Conservation (phyloP, 192 early-diverging fungal genomes). For the Coemansia sp. region DNA sequence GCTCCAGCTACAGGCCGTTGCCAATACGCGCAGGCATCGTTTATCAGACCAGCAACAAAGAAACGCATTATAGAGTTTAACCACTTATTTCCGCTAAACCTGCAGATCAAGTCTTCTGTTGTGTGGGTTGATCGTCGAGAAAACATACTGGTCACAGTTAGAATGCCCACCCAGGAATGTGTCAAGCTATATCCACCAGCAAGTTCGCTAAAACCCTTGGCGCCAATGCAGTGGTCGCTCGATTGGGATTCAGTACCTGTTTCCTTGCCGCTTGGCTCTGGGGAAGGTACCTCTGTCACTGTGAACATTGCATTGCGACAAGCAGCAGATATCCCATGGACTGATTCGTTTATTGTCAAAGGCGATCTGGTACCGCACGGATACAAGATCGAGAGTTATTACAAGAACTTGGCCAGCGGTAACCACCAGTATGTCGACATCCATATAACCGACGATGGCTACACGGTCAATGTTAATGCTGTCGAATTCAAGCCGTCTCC, state of each 20-base stretch:
- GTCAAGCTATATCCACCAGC: slow-evolving; percentile 15
- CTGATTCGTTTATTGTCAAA: slow-evolving; percentile 28
- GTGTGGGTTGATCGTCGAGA: slow-evolving; percentile 26
- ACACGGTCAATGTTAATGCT: slow-evolving; percentile 21
- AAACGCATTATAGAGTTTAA: slow-evolving; percentile 30
- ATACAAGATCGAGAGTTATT: slow-evolving; percentile 24
- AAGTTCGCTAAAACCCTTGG: slow-evolving; percentile 6
- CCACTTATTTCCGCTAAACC: slow-evolving; percentile 42
- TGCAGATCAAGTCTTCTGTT: slow-evolving; percentile 18
- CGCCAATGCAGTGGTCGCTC: slow-evolving; percentile 32
- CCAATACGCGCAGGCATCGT: slow-evolving; percentile 22
- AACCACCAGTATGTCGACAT: slow-evolving; percentile 9
- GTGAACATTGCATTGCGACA: slow-evolving; percentile 20
- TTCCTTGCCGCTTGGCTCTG: slow-evolving; percentile 42
- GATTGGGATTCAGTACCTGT: slow-evolving; percentile 31
- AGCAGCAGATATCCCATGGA: slow-evolving; percentile 28
- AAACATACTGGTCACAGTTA: slow-evolving; percentile 15
- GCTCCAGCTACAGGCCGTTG: slow-evolving; percentile 14
- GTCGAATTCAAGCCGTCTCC: slow-evolving; percentile 39
- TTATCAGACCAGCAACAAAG: neutral
- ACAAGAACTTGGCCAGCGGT: slow-evolving; percentile 3
- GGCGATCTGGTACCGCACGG: slow-evolving; percentile 10
- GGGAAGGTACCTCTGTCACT: slow-evolving; percentile 26
- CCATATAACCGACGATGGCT: slow-evolving; percentile 11
- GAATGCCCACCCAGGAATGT: slow-evolving; percentile 27